phyloP scores from a whole-genome alignment of 345 rosid species.

The Anacardium occidentale region DNA sequence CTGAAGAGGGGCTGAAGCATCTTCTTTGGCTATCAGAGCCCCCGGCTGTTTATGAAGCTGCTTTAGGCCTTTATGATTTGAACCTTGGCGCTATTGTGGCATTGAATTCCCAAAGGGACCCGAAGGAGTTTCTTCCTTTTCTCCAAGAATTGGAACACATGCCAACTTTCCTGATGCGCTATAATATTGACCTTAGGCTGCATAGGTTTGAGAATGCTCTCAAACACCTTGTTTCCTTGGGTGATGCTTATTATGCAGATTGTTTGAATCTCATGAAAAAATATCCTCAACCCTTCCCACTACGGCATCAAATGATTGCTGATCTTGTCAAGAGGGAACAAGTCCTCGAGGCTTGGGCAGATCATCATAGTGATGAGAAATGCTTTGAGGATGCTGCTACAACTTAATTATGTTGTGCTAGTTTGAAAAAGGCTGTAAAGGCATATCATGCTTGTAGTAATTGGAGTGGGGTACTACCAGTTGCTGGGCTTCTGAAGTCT shows the following conservation, averaged over 20 bases:
- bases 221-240: constrained; percentile 78
- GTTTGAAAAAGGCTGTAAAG: constrained; percentile 79
- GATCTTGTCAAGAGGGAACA: constrained; percentile 57
- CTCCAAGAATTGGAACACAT: constrained; percentile 76
- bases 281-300: constrained; percentile 76
- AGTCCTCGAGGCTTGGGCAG: constrained; percentile 92
- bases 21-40: constrained; percentile 91
- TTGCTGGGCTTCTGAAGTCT: constrained; percentile 77
- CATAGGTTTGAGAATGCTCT: constrained; percentile 84
- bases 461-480: constrained; percentile 86
- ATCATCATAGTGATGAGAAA: constrained; percentile 71
- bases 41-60: constrained; percentile 88
- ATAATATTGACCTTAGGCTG: constrained; percentile 78
- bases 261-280: constrained; percentile 74
- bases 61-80: constrained; percentile 92
- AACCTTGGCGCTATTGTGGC: constrained; percentile 98
- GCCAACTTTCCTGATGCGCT: constrained; percentile 70
- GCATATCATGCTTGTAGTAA: constrained; percentile 82
- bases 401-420: constrained; percentile 69
- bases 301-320: constrained; percentile 66
- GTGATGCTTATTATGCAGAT: constrained; percentile 64
- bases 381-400: constrained; percentile 89
- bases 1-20: constrained; percentile 95
- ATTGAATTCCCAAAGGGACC: constrained; percentile 88
- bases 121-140: constrained; percentile 96